Percentiles rank a stretch among this genome's conserved stretches.
Conservation (phyloP, 2,329 filamentous ascomycete species). For the Madurella fahalii region DNA sequence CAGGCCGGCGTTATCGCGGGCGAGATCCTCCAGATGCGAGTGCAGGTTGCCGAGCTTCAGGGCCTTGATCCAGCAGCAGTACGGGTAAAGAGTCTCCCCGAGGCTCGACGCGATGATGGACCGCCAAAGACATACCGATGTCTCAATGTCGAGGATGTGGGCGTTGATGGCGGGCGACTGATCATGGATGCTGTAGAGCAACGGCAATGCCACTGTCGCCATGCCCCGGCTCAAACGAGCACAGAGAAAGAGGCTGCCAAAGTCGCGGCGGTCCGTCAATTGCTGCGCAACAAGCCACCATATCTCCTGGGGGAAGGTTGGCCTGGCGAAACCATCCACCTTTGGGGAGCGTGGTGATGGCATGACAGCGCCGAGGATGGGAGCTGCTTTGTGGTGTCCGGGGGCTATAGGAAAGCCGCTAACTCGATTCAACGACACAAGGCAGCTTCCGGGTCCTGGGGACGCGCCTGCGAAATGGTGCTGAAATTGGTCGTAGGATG, state of each 20-base stretch:
- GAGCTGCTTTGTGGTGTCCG: too few species aligned
- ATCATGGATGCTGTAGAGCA: conserved; percentile 56
- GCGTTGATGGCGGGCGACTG: conserved; percentile 42
- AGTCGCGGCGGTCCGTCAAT: conserved; percentile 52
- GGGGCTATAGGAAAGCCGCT: background rate
- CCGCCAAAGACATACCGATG: conserved; percentile 63
- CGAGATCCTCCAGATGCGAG: conserved; percentile 53
- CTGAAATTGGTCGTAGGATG: too few species aligned
- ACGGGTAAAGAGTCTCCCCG: conserved; percentile 60
- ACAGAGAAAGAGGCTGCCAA: conserved; percentile 57
- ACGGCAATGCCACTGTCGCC: conserved; percentile 55
- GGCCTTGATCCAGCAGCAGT: conserved; percentile 62
- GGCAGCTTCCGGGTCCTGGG: too few species aligned
- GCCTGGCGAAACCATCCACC: conserved; percentile 3
- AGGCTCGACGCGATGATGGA: conserved; percentile 64
- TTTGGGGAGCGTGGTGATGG: background rate
- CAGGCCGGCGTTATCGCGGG: conserved; percentile 22
- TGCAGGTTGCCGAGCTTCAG: conserved; percentile 60
- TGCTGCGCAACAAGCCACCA: conserved; percentile 58
- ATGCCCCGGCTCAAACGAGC: conserved; percentile 52
- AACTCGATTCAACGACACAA: too few species aligned
- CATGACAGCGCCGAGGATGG: background rate
- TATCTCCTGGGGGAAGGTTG: conserved; percentile 51
- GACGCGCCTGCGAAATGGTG: too few species aligned
- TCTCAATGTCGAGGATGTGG: conserved; percentile 37